Evolutionary conservation across 2,329 filamentous ascomycete genomes (phyloP).

Genomic region (Exophiala spinifera): DNA sequence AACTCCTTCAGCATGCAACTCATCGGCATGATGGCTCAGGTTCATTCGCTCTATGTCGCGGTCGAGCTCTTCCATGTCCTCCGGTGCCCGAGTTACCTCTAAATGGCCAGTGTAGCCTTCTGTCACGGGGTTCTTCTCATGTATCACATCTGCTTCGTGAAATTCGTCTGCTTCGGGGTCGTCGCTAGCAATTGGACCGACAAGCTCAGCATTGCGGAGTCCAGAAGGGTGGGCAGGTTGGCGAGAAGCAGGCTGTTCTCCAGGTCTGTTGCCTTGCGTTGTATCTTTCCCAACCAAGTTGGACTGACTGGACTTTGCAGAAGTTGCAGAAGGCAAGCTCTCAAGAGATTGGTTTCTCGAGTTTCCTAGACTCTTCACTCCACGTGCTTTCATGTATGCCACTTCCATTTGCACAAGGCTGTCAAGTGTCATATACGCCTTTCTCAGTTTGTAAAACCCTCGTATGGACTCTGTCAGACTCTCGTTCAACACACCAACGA

Average conservation of each 20-base stretch:
- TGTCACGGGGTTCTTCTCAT: slow-evolving; percentile 47
- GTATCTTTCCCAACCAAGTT: slow-evolving; percentile 1
- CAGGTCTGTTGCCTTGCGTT: slow-evolving; percentile 34
- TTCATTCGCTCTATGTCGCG: slow-evolving; percentile 24
- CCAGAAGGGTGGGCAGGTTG: slow-evolving; percentile 22
- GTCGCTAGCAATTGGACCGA: slow-evolving; percentile 1
- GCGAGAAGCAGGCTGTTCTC: slow-evolving; percentile 15
- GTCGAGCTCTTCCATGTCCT: slow-evolving; percentile 22
- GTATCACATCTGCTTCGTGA: slow-evolving; percentile 54
- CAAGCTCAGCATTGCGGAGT: slow-evolving; percentile 18
- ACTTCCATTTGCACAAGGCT: slow-evolving; percentile 72
- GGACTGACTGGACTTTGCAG: slow-evolving; percentile 10
- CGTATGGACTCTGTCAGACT: slow-evolving; percentile 86
- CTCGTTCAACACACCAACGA: slow-evolving; percentile 87
- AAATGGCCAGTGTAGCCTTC: slow-evolving; percentile 48
- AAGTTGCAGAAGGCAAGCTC: slow-evolving; percentile 17
- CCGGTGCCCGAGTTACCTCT: slow-evolving; percentile 33
- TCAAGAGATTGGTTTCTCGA: slow-evolving; percentile 24
- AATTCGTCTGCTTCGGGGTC: slow-evolving; percentile 51
- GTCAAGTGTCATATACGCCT: slow-evolving; percentile 81
- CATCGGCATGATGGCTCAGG: slow-evolving; percentile 11
- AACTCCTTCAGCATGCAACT: slow-evolving; percentile 14
- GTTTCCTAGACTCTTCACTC: slow-evolving; percentile 12
- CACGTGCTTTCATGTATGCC: slow-evolving; percentile 46
- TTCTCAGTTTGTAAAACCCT: slow-evolving; percentile 88